Percentiles rank a stretch among this genome's conserved stretches.
phyloP scores from a whole-genome alignment of 805 yeast species.

The Clavispora asparagi region DNA sequence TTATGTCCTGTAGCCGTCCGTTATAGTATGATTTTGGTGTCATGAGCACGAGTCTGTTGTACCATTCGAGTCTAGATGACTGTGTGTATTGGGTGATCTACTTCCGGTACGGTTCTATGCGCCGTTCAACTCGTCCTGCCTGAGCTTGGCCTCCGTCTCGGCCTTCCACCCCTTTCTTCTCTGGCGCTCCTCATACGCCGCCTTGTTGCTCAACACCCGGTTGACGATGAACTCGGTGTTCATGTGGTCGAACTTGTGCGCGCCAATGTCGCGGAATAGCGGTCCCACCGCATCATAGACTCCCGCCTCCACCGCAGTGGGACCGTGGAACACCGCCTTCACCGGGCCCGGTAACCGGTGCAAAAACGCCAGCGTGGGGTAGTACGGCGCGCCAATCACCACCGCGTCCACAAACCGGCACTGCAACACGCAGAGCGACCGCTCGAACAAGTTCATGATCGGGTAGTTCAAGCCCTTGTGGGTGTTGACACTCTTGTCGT shows the following conservation, averaged over 20 bases:
- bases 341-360: constrained; percentile 34
- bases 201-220: constrained; percentile 65
- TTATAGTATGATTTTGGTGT: too few species aligned
- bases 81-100: too few species aligned
- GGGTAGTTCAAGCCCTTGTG: constrained; percentile 65
- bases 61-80: too few species aligned
- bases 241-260: constrained; percentile 60
- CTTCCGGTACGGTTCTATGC: background rate
- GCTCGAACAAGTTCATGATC: constrained; percentile 82
- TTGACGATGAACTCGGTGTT: constrained; percentile 67
- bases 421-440: constrained; percentile 83
- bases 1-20: too few species aligned
- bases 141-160: constrained; percentile 34
- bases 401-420: constrained; percentile 80
- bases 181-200: constrained; percentile 81
- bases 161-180: constrained; percentile 79
- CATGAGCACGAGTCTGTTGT: too few species aligned
- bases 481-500: constrained; percentile 50
- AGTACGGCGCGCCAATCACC: constrained; percentile 63
- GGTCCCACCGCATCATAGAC: constrained; percentile 33
- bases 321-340: constrained; percentile 51
- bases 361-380: constrained; percentile 40
- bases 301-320: constrained; percentile 34
- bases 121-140: constrained; percentile 15
- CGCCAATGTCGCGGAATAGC: constrained; percentile 38